Percentiles rank a stretch among this genome's conserved stretches.
Evolutionary conservation across 495 filamentous ascomycete genomes (phyloP).

Genomic region (Lasiosphaeria ovina): DNA sequence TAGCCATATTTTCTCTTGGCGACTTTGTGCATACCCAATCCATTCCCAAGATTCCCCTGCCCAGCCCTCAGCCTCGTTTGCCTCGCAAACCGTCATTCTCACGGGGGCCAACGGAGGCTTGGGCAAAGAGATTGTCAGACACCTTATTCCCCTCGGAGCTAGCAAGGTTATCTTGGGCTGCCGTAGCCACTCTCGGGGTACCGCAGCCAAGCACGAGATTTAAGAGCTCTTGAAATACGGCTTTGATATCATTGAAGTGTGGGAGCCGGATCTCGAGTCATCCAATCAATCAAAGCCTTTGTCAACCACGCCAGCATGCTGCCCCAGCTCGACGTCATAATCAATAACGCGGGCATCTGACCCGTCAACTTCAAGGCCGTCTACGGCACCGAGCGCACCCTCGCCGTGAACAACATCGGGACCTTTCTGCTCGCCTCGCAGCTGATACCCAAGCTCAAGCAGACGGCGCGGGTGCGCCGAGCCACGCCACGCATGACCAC

Average conservation of each 20-base stretch:
- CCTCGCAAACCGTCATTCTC: slow-evolving; percentile 41
- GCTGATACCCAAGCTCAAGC: slow-evolving; percentile 40
- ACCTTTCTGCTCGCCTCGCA: slow-evolving; percentile 46
- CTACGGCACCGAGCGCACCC: slow-evolving; percentile 41
- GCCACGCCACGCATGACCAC: slow-evolving; percentile 33
- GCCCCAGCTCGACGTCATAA: slow-evolving; percentile 38
- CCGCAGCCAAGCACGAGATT: slow-evolving; percentile 42
- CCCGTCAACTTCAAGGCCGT: slow-evolving; percentile 16
- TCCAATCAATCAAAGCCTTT: slow-evolving; percentile 26
- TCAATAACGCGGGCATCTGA: slow-evolving; percentile 45
- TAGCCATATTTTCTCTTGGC: slow-evolving; percentile 3
- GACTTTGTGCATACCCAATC: slow-evolving; percentile 10
- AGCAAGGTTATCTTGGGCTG: slow-evolving; percentile 47
- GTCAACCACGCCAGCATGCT: slow-evolving; percentile 25
- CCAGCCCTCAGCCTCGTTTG: too few species aligned
- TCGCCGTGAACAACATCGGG: slow-evolving; percentile 54
- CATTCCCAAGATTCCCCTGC: not conserved
- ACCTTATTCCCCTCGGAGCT: slow-evolving; percentile 41
- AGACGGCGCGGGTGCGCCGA: slow-evolving; percentile 26
- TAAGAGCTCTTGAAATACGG: slow-evolving; percentile 27
- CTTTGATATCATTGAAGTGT: slow-evolving; percentile 50
- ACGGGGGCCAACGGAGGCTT: slow-evolving; percentile 54
- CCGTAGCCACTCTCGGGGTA: slow-evolving; percentile 38
- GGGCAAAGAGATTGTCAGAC: slow-evolving; percentile 49
- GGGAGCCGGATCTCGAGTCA: slow-evolving; percentile 46